Percentiles rank a stretch among this genome's conserved stretches.
phyloP scores from a whole-genome alignment of 345 rosid genomes.

The Microcos paniculata region DNA sequence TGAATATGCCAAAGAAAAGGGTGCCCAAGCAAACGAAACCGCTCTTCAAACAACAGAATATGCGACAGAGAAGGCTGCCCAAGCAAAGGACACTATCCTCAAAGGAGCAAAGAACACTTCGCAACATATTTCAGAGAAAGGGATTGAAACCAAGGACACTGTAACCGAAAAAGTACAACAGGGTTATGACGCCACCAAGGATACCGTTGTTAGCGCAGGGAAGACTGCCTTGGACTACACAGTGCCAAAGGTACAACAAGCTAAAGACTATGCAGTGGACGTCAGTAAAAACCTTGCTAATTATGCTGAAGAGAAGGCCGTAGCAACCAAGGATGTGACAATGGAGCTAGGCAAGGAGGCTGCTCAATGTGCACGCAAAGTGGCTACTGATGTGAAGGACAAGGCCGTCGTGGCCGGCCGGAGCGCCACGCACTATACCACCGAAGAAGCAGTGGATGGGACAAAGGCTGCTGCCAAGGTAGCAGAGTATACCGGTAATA shows the following conservation, averaged over 20 bases:
- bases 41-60: constrained; percentile 1
- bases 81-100: constrained; percentile 32
- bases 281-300: constrained; percentile 26
- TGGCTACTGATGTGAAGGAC: constrained; percentile 48
- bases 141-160: constrained; percentile 21
- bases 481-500: constrained; percentile 52
- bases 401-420: constrained; percentile 60
- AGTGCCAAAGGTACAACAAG: constrained; percentile 24
- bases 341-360: constrained; percentile 61
- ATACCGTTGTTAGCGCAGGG: constrained; percentile 19
- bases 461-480: constrained; percentile 54
- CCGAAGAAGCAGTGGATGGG: constrained; percentile 59
- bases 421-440: constrained; percentile 65
- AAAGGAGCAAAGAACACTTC: constrained; percentile 33
- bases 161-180: constrained; percentile 28
- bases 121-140: constrained; percentile 37
- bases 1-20: constrained; percentile 5
- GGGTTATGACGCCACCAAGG: constrained; percentile 26
- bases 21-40: constrained; percentile 17
- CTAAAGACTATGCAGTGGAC: constrained; percentile 30
- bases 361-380: constrained; percentile 43
- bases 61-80: constrained; percentile 16
- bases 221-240: constrained; percentile 25
- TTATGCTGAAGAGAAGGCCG: constrained; percentile 30
- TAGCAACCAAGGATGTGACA: constrained; percentile 38